These are phyloP conservation scores for Endocalyx cinctus DNA, from an alignment of 2,329 filamentous ascomycete species.

Conservation along the genomic window DNA sequence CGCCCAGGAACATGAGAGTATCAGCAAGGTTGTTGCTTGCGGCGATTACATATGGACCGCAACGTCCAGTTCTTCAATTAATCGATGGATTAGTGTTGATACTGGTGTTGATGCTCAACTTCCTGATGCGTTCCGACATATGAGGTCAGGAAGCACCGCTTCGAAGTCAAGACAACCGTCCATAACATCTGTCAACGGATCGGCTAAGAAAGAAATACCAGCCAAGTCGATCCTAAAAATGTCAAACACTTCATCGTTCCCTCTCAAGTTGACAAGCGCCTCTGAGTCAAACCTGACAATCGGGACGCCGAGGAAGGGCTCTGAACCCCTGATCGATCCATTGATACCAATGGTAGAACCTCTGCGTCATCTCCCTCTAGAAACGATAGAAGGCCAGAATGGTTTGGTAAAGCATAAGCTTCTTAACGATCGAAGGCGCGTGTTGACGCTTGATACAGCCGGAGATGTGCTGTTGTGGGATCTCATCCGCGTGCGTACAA, in stretches of 20 bases:
- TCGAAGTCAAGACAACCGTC: slow-evolving; percentile 34
- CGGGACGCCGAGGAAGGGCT: slow-evolving; percentile 47
- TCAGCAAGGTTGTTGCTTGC: slow-evolving; percentile 62
- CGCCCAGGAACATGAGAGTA: slow-evolving; percentile 84
- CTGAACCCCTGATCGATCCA: slow-evolving; percentile 49
- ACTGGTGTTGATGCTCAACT: slow-evolving; percentile 68
- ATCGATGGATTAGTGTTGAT: slow-evolving; percentile 84
- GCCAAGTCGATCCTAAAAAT: slow-evolving; percentile 74
- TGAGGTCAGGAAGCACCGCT: slow-evolving; percentile 34
- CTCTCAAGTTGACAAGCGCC: slow-evolving; percentile 49
- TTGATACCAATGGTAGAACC: slow-evolving; percentile 52
- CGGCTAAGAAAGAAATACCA: slow-evolving; percentile 62
- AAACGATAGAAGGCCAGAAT: slow-evolving; percentile 91
- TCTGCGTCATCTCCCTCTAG: slow-evolving; percentile 63
- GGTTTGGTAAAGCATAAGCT: slow-evolving; percentile 90
- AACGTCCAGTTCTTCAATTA: slow-evolving; percentile 85
- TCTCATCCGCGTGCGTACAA: slow-evolving; percentile 65
- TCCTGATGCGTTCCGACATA: slow-evolving; percentile 48
- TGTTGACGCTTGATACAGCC: slow-evolving; percentile 88
- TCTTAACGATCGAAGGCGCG: slow-evolving; percentile 83
- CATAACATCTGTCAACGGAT: slow-evolving; percentile 27
- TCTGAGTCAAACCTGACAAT: slow-evolving; percentile 45
- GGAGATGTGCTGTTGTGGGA: slow-evolving; percentile 96
- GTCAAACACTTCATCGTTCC: slow-evolving; percentile 78
- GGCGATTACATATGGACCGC: slow-evolving; percentile 85